Base-by-base conservation (phyloP, 2,329 filamentous ascomycete genomes). In the Curvularia sp. region DNA sequence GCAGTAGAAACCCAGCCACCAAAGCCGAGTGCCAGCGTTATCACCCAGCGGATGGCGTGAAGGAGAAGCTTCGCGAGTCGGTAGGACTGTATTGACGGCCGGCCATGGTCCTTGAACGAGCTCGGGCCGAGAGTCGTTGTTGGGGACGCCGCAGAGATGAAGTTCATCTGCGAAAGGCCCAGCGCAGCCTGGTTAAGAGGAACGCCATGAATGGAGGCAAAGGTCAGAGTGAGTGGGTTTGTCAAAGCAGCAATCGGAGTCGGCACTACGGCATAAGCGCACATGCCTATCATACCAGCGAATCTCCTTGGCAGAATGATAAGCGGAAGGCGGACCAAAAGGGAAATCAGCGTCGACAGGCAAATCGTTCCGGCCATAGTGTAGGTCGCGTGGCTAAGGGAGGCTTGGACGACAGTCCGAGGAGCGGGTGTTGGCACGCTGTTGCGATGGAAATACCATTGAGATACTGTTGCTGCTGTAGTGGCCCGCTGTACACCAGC, bases 401-500 rank as follows among this genome's bases (percentile, higher is more conserved):
- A 94, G 6, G 93, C 94, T 60, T 86, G 83, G 25, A 98, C 92
- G 47, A 98, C 89, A 54, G 93, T 89, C 55, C 85, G 83, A 1
- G 92, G 93, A 0, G 91, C 88, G 2, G 93, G 88, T 8, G 89
- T 83, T 5, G 94, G 92, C 10, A 88, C 85, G 4, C 88, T 87
- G 68, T 96, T 90, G 62, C 95, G 92, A 77, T 98, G 94, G 77
- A 98, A 99, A 78, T 99, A 99, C 95, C 95, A 99, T 77, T 99
- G 95, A 39, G 92, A 96, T 23, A 98, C 94, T 0, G 94, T 97
- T 10, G 95, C 95, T 23, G 93, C 94, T 13, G 94, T 97, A 15
- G 93, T 95, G 21, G 92, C 89, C 57, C 95, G 89, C 76, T 99
- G 94, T 21, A 98, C 86, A 18, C 92, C 93, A 56, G 92, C 89